Percentiles rank a stretch among this genome's conserved stretches.
These are phyloP conservation scores for Podila clonocystis DNA, from an alignment of 192 early-diverging fungal species.

Conservation along the genomic window DNA sequence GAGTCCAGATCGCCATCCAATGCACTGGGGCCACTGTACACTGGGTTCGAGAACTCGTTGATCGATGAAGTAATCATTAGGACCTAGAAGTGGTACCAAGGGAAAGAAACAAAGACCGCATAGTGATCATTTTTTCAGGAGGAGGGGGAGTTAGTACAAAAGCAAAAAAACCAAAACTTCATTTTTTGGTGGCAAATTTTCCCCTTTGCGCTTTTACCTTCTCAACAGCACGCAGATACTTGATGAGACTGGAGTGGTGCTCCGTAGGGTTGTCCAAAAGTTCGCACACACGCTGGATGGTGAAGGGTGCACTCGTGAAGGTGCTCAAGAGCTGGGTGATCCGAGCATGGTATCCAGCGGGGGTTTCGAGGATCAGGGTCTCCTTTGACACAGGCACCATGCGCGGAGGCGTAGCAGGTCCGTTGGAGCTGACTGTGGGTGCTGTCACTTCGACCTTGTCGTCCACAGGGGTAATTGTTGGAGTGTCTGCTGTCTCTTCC, in stretches of 20 bases:
- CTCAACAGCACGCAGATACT: conserved; percentile 56
- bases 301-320: conserved; percentile 52
- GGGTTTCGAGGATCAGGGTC: conserved; percentile 41
- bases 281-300: conserved; percentile 56
- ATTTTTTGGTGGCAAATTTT: background rate
- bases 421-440: background rate
- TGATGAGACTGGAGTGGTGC: conserved; percentile 51
- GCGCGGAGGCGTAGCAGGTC: background rate
- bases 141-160: no score
- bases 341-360: conserved; percentile 41
- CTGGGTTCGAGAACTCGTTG: conserved; percentile 42
- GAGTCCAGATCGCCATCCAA: conserved; percentile 12
- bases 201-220: conserved; percentile 17
- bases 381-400: conserved; percentile 39
- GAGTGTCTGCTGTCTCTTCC: background rate
- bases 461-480: background rate
- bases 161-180: no score
- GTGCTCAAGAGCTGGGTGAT: conserved; percentile 38
- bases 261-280: conserved; percentile 41
- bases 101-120: no score
- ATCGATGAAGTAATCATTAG: conserved; percentile 50
- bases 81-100: conserved; percentile 11
- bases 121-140: background rate
- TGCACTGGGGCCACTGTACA: conserved; percentile 36
- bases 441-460: background rate